These are phyloP conservation scores for Naganishia liquefaciens DNA, from an alignment of 1,284 basidiomycete genomes.

Conservation along the genomic window DNA sequence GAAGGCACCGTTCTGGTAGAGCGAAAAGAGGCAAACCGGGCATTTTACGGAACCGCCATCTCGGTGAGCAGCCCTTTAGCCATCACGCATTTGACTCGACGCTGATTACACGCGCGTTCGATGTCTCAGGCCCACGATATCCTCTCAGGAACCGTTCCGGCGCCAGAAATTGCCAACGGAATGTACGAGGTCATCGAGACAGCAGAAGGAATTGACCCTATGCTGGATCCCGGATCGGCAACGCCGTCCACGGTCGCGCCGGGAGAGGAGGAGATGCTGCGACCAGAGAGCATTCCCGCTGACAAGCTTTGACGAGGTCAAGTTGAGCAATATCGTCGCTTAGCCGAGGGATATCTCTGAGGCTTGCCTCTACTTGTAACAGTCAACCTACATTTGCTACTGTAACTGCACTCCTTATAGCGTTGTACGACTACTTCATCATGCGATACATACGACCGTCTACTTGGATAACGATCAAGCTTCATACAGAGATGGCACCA, in stretches of 20 bases:
- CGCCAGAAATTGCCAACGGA: constrained; percentile 89
- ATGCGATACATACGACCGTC: not conserved
- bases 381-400: no score
- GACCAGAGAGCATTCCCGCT: not conserved
- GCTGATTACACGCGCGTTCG: not conserved
- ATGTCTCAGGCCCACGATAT: constrained; percentile 28
- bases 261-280: constrained; percentile 20
- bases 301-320: not conserved
- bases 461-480: no score
- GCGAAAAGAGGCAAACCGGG: constrained; percentile 87
- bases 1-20: constrained; percentile 95
- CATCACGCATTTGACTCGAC: not conserved
- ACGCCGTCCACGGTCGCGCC: constrained; percentile 17
- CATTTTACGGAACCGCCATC: constrained; percentile 91
- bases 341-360: no score
- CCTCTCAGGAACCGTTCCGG: constrained; percentile 77
- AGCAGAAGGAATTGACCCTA: constrained; percentile 59
- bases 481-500: not conserved
- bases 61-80: no score
- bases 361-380: no score
- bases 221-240: constrained; percentile 13
- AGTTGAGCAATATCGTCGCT: not conserved
- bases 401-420: not conserved
- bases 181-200: constrained; percentile 92
- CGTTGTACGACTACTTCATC: constrained; percentile 2